Base-by-base conservation (phyloP, 2,329 filamentous ascomycete species). In the Fusarium virguliforme region DNA sequence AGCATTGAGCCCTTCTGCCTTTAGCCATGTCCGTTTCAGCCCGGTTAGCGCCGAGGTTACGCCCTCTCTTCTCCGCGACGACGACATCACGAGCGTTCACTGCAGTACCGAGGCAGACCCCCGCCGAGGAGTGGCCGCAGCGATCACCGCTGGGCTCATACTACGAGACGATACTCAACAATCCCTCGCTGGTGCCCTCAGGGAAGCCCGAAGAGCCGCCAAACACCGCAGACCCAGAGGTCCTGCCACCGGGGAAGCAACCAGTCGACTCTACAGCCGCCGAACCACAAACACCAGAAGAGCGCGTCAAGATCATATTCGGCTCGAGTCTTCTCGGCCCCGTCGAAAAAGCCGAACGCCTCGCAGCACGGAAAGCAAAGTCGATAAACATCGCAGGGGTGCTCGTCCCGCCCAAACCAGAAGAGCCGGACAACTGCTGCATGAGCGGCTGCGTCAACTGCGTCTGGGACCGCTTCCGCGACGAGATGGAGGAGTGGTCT, bases 401-500 rank as follows among this genome's bases (percentile, higher is more conserved):
- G 1, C 82, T 89, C 18, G 92, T 98, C 5, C 96, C 96, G 2
- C 95, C 94, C 0, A 88, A 89, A 53, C 96, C 96, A 1, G 87
- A 90, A 53, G 95, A 99, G 81, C 96, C 96, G 4, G 96, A 98
- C 77, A 98, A 99, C 79, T 99, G 96, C 86, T 99, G 96, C 82
- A 99, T 99, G 96, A 96, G 93, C 77, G 96, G 96, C 4, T 99
- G 96, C 79, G 95, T 97, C 54, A 95, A 98, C 80, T 99, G 96
- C 80, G 96, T 98, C 3, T 98, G 95, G 95, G 95, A 98, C 75
- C 86, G 90, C 59, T 98, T 91, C 81, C 88, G 95, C 8, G 95
- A 99, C 73, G 96, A 98, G 58, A 87, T 98, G 82, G 95, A 98
- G 80, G 92, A 93, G 64, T 98, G 94, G 94, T 92, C 91, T 4